phyloP scores from a whole-genome alignment of 1,284 basidiomycete genomes.

The Tilletia indica region DNA sequence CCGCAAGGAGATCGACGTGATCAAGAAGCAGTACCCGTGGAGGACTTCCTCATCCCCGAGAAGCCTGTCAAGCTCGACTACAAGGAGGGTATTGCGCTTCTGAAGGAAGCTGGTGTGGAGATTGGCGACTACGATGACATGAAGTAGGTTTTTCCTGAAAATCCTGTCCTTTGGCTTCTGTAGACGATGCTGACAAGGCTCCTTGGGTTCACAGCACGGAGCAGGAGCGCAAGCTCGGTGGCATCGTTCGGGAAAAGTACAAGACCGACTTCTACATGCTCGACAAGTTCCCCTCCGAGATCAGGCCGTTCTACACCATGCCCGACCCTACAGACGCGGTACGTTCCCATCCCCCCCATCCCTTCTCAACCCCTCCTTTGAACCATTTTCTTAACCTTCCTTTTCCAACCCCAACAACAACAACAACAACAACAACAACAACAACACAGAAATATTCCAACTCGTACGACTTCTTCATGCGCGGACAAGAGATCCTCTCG shows the following conservation, averaged over 20 bases:
- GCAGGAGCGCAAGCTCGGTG: slow-evolving; percentile 49
- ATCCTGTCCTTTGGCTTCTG: neutral
- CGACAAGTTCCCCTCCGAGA: slow-evolving; percentile 54
- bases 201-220: slow-evolving; percentile 39
- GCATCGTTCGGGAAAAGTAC: slow-evolving; percentile 53
- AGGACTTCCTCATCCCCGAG: slow-evolving; percentile 53
- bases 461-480: slow-evolving; percentile 99
- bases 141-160: slow-evolving; percentile 1
- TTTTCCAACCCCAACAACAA: neutral
- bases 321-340: slow-evolving; percentile 46
- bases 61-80: slow-evolving; percentile 49
- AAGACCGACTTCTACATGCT: slow-evolving; percentile 55
- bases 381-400: neutral
- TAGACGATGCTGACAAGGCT: neutral
- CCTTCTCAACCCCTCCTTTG: neutral
- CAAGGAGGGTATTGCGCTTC: slow-evolving; percentile 50
- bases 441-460: slow-evolving; percentile 68
- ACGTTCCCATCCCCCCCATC: slow-evolving; percentile 9
- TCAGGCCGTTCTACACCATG: slow-evolving; percentile 57
- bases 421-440: too few species aligned
- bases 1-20: slow-evolving; percentile 73
- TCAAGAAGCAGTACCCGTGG: slow-evolving; percentile 81
- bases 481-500: slow-evolving; percentile 95
- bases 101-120: slow-evolving; percentile 50
- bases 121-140: slow-evolving; percentile 51